Base-by-base conservation (phyloP, 164 flowering plant genomes). In the Vitis rupestris region DNA sequence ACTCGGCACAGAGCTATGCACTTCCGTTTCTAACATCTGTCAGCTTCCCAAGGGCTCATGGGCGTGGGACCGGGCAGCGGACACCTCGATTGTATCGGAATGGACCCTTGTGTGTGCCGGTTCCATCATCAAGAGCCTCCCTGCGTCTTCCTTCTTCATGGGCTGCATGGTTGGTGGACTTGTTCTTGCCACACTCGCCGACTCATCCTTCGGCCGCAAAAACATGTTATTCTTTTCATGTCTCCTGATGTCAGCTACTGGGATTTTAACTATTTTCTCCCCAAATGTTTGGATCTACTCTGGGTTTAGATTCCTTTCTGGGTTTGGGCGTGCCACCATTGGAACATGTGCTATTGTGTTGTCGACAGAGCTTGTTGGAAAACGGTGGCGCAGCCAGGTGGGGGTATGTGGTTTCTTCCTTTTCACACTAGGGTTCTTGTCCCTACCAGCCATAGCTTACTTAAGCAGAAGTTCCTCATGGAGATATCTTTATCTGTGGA, bases 351-450 rank as follows among this genome's bases (percentile, higher is more conserved):
- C 90, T 0, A 76, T 93, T 7, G 91, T 92, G 1, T 65, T 89
- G 7, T 68, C 86, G 3, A 79, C 88, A 0, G 97, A 89, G 71
- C 63, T 82, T 1, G 93, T 89, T 1, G 92, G 93, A 1, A 85
- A 81, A 59, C 29, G 63, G 49, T 88, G 94, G 89, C 81, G 98
- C 0, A 88, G 86, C 9, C 78, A 76, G 52, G 83, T 84, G 0
- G 89, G 88, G 0, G 64, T 86, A 6, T 14, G 83, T 0, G 85
- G 91, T 5, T 90, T 87, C 84, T 54, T 85, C 1, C 80, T 65
- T 27, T 89, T 87, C 80, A 81, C 91, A 0, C 3, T 88, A 0
- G 97, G 98, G 2, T 89, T 88, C 61, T 67, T 90, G 4, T 89
- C 98, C 0, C 69, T 92, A 13, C 94, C 97, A 0, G 79, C 68